Evolutionary conservation across 352 stramenopile genomes (phyloP).

Genomic region (Phytopythium aichiense): DNA sequence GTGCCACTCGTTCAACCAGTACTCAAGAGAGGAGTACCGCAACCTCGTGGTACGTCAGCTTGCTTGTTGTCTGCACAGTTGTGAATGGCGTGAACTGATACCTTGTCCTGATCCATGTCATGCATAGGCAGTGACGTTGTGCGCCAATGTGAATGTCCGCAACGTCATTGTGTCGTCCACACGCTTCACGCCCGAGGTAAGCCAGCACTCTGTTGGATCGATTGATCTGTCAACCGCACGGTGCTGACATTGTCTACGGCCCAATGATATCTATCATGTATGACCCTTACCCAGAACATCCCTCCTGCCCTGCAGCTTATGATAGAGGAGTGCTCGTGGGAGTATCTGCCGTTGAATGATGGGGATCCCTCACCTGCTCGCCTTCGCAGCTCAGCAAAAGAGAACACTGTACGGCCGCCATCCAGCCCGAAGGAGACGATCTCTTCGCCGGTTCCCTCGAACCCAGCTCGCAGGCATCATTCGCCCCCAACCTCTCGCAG

Average conservation of each 20-base stretch:
- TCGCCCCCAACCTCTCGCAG: not conserved
- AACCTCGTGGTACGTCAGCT: constrained; percentile 47
- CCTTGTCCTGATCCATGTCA: not conserved
- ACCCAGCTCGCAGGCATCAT: not conserved
- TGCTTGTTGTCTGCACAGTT: not conserved
- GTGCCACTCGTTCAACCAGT: constrained; percentile 65
- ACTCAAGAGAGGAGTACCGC: constrained; percentile 51
- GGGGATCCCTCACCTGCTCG: not conserved
- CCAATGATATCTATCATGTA: not conserved
- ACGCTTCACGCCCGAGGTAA: constrained; percentile 40
- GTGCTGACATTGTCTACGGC: not conserved
- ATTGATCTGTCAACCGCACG: not conserved
- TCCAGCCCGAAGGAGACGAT: not conserved
- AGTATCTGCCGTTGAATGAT: not conserved
- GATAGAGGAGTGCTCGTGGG: constrained; percentile 1
- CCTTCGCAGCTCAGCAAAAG: not conserved
- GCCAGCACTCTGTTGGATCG: not conserved
- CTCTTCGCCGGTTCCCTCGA: not conserved
- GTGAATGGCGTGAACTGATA: not conserved
- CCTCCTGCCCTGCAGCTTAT: not conserved
- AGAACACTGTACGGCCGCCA: not conserved
- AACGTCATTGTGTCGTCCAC: constrained; percentile 60
- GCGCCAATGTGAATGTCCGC: constrained; percentile 57
- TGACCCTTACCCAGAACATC: not conserved
- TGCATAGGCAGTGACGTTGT: constrained; percentile 49